Conservation (phyloP, 257 asterid species). For the Misopates orontium region DNA sequence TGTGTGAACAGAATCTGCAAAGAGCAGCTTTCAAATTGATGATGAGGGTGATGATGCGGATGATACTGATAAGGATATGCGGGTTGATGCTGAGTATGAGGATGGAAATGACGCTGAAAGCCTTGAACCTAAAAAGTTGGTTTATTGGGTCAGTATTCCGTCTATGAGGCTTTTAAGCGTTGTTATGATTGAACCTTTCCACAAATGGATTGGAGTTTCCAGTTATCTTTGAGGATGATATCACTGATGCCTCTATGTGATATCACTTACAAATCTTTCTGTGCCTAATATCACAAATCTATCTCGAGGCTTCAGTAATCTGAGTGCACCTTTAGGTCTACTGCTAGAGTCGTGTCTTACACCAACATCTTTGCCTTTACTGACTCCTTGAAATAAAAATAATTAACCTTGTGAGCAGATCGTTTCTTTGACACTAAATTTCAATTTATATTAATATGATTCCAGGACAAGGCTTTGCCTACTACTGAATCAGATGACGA, state of each 20-base stretch:
- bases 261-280: neutral
- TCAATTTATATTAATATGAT: conserved; percentile 35
- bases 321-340: neutral
- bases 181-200: neutral
- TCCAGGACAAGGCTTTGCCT: conserved; percentile 87
- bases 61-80: conserved; percentile 90
- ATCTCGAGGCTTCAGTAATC: too few species aligned
- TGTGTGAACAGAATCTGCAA: conserved; percentile 63
- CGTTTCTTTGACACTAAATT: neutral
- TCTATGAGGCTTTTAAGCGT: neutral
- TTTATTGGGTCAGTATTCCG: conserved; percentile 80
- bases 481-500: conserved; percentile 66
- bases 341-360: neutral
- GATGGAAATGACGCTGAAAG: conserved; percentile 84
- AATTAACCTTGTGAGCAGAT: neutral
- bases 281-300: too few species aligned
- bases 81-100: conserved; percentile 82
- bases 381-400: conserved; percentile 1
- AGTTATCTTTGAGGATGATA: neutral
- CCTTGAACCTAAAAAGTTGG: conserved; percentile 66
- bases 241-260: neutral
- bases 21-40: conserved; percentile 59
- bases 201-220: neutral
- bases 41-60: conserved; percentile 52
- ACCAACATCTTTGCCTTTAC: conserved; percentile 4